Conservation (phyloP, 768 basidiomycete species). For the Leccinum imitatum region DNA sequence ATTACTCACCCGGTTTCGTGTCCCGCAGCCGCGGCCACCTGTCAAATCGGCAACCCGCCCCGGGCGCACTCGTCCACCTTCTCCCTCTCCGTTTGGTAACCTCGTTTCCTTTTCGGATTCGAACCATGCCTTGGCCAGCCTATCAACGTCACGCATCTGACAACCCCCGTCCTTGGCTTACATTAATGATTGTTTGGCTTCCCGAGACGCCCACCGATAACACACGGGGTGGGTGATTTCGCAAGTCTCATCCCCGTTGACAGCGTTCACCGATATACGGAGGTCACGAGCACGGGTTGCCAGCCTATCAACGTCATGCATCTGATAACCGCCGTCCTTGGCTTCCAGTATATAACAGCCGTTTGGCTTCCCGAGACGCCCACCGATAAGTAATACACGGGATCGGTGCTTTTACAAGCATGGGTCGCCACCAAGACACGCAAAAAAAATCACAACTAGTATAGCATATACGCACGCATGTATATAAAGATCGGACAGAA, state of each 20-base stretch:
- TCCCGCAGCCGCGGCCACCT: slow-evolving; percentile 5
- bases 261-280: neutral
- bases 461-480: slow-evolving; percentile 18
- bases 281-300: neutral
- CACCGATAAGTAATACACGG: too few species aligned
- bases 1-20: neutral
- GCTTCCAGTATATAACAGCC: too few species aligned
- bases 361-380: too few species aligned
- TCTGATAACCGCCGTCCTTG: too few species aligned
- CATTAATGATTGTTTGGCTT: neutral
- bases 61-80: neutral
- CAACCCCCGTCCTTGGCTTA: slow-evolving; percentile 5
- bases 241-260: neutral
- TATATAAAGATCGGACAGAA: neutral
- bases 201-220: slow-evolving; percentile 3
- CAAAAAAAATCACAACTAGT: neutral
- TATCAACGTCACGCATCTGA: slow-evolving; percentile 1
- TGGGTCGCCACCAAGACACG: neutral
- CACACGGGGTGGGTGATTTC: neutral
- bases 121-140: neutral
- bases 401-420: too few species aligned
- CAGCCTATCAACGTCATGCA: too few species aligned
- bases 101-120: neutral
- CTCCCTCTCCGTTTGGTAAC: neutral
- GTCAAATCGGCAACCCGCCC: neutral